Evolutionary conservation across 2,329 filamentous ascomycete genomes (phyloP).

Genomic region (Ceratocystis albifundus): DNA sequence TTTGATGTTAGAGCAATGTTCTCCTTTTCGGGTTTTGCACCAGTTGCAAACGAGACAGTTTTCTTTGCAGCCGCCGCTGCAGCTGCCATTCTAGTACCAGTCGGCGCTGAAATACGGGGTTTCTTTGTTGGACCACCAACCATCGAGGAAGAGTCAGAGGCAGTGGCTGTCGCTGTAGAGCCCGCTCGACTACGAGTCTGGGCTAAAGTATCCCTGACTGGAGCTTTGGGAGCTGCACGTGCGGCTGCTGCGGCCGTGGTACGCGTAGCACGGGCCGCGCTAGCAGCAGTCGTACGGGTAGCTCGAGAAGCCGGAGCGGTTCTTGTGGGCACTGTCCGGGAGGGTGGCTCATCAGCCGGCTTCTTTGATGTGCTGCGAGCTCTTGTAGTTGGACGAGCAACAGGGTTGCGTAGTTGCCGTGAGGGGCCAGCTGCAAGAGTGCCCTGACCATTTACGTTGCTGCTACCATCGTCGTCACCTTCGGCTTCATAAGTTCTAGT

Average conservation of each 20-base stretch:
- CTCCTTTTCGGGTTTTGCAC: constrained; percentile 49
- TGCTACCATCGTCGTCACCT: constrained; percentile 37
- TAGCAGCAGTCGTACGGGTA: constrained; percentile 28
- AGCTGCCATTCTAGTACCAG: constrained; percentile 9
- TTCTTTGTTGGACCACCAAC: constrained; percentile 32
- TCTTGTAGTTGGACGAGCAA: not conserved
- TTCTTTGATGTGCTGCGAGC: constrained; percentile 8
- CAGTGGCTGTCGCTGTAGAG: constrained; percentile 11
- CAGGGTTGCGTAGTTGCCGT: not conserved
- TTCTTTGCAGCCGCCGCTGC: constrained; percentile 42
- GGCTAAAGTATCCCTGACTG: not conserved
- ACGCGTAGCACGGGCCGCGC: constrained; percentile 28
- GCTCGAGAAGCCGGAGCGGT: constrained; percentile 24
- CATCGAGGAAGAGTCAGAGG: constrained; percentile 10
- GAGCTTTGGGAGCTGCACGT: constrained; percentile 24
- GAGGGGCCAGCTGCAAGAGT: constrained; percentile 27
- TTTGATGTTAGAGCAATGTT: constrained; percentile 39
- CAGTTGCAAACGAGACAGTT: constrained; percentile 46
- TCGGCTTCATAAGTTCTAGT: constrained; percentile 43
- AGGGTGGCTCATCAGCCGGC: constrained; percentile 28
- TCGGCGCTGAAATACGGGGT: constrained; percentile 32
- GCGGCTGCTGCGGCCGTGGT: constrained; percentile 26
- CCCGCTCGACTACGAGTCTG: not conserved
- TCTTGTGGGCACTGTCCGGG: constrained; percentile 31
- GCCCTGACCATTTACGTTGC: constrained; percentile 31